These are phyloP conservation scores for Austroboletus niveus DNA, from an alignment of 1,284 basidiomycete species.

Conservation along the genomic window DNA sequence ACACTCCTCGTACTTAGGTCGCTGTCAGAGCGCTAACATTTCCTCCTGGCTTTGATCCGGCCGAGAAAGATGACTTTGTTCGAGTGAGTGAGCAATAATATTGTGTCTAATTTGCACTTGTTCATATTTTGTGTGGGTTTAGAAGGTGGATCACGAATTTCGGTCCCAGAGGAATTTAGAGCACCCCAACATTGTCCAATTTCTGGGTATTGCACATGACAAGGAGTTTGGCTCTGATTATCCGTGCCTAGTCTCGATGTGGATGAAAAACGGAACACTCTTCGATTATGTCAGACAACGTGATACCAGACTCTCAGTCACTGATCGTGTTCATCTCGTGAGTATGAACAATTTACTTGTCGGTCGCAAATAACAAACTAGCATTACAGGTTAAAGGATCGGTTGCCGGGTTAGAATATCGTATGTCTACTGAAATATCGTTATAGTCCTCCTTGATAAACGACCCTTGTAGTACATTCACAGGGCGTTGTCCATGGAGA, in stretches of 20 bases:
- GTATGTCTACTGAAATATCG: neutral
- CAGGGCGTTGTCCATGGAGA: neutral
- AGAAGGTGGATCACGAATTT: conserved; percentile 7
- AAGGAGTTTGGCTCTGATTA: conserved; percentile 4
- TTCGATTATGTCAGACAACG: neutral
- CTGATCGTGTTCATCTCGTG: neutral
- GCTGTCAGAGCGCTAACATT: neutral
- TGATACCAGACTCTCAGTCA: neutral
- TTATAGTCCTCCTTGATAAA: no score
- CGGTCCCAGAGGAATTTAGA: conserved; percentile 5
- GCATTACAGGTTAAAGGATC: neutral
- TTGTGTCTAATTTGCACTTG: neutral
- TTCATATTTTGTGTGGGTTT: neutral
- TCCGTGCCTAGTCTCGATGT: conserved; percentile 8
- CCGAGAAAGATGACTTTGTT: neutral
- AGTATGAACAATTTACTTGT: neutral
- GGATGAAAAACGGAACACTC: conserved; percentile 13
- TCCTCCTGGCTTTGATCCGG: neutral
- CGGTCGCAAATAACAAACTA: neutral
- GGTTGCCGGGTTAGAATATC: neutral
- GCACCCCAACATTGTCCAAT: conserved; percentile 6
- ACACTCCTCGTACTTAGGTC: neutral
- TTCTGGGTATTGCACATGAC: neutral
- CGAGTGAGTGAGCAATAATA: neutral
- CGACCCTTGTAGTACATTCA: neutral